Conservation (phyloP, 129 eudicot genomes). For the Centella asiatica region DNA sequence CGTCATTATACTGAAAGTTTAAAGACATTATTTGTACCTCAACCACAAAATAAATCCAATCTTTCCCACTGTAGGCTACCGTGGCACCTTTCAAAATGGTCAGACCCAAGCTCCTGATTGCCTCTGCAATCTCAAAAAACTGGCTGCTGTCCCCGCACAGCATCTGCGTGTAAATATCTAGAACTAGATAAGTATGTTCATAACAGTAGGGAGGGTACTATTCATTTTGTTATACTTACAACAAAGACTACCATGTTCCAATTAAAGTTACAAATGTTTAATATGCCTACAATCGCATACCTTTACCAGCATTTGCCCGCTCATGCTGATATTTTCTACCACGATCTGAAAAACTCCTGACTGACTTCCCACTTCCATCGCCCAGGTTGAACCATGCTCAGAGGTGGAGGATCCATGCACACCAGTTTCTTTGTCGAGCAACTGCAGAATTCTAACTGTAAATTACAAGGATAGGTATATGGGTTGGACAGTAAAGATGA, state of each 20-base stretch:
- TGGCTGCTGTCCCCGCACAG: constrained; percentile 51
- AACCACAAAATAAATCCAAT: constrained; percentile 77
- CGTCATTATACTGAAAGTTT: too few relatives aligned
- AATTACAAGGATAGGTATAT: neutral
- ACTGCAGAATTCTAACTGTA: constrained; percentile 23
- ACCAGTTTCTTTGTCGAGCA: constrained; percentile 42
- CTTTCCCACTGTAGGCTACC: constrained; percentile 58
- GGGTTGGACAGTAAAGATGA: neutral
- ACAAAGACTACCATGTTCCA: neutral
- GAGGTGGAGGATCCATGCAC: constrained; percentile 33
- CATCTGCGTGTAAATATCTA: constrained; percentile 38
- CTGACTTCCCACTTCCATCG: constrained; percentile 77
- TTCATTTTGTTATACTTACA: neutral
- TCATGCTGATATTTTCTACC: constrained; percentile 64
- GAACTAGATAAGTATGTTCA: neutral
- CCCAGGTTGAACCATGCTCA: constrained; percentile 91
- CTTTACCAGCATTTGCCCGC: constrained; percentile 83
- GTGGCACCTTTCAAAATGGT: constrained; percentile 72
- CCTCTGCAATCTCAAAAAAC: constrained; percentile 67
- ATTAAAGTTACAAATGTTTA: neutral
- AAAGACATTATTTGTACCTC: constrained; percentile 45
- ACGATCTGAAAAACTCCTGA: constrained; percentile 62
- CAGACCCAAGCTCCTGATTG: constrained; percentile 69
- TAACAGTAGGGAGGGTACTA: neutral
- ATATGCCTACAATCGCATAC: constrained; percentile 23